Percentiles rank a stretch among this genome's conserved stretches.
Conservation (phyloP, 129 eudicot species). For the Silybum marianum region DNA sequence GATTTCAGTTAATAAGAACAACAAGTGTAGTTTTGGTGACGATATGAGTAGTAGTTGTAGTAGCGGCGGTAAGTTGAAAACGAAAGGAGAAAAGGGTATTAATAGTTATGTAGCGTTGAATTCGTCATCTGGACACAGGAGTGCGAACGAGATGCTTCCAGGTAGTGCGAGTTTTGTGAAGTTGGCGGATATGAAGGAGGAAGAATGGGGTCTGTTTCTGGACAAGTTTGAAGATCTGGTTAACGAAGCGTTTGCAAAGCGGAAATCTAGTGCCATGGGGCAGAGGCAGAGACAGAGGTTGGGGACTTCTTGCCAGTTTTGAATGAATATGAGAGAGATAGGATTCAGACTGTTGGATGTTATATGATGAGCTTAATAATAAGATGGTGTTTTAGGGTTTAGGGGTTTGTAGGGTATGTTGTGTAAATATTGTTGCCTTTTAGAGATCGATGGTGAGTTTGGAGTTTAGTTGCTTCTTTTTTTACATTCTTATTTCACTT, state of each 20-base stretch:
- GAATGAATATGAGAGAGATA: constrained; percentile 32
- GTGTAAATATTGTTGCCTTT: constrained; percentile 29
- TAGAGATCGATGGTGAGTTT: constrained; percentile 20
- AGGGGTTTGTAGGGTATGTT: constrained; percentile 25
- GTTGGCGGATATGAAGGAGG: constrained; percentile 82
- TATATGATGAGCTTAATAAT: neutral
- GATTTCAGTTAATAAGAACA: constrained; percentile 46
- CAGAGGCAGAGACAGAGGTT: constrained; percentile 95
- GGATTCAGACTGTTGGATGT: neutral
- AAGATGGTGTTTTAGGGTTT: constrained; percentile 15
- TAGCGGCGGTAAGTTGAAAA: constrained; percentile 37
- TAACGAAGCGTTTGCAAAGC: constrained; percentile 57
- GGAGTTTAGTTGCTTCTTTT: neutral
- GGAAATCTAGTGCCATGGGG: constrained; percentile 59
- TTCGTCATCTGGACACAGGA: constrained; percentile 84
- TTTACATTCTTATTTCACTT: constrained; percentile 10
- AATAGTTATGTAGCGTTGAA: constrained; percentile 41
- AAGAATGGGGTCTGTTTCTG: constrained; percentile 72
- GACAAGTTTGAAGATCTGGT: constrained; percentile 80
- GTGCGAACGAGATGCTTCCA: constrained; percentile 88
- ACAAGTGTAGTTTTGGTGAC: constrained; percentile 51
- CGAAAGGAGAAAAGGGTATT: constrained; percentile 31
- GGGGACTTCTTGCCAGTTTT: constrained; percentile 99
- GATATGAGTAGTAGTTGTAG: constrained; percentile 51
- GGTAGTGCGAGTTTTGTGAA: constrained; percentile 78